Evolutionary conservation across 768 basidiomycete species (phyloP).

Genomic region (Butyriboletus loyo): DNA sequence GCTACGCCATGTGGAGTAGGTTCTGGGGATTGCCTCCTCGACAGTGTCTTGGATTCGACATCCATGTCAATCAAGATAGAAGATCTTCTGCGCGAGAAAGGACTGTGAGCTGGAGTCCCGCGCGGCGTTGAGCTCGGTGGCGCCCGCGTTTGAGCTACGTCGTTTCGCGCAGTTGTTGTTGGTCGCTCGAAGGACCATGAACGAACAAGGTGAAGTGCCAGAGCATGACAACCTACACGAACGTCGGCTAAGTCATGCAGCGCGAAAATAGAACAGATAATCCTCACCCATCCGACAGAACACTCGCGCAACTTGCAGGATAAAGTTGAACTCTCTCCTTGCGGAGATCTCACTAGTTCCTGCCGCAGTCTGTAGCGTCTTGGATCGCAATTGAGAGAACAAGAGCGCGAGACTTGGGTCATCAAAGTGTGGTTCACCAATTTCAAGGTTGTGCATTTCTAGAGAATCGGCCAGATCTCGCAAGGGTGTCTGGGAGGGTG

Average conservation of each 20-base stretch:
- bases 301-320: constrained; percentile 89
- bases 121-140: constrained; percentile 48
- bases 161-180: constrained; percentile 36
- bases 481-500: constrained; percentile 58
- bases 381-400: constrained; percentile 85
- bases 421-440: constrained; percentile 87
- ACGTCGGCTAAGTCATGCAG: constrained; percentile 1
- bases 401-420: constrained; percentile 90
- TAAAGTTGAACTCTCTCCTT: constrained; percentile 89
- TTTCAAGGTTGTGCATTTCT: constrained; percentile 53
- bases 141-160: constrained; percentile 3
- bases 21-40: constrained; percentile 51
- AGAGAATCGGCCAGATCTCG: constrained; percentile 64
- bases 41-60: constrained; percentile 57
- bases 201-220: constrained; percentile 87
- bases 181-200: constrained; percentile 92
- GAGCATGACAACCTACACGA: constrained; percentile 76
- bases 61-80: constrained; percentile 93
- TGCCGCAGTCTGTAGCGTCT: constrained; percentile 89
- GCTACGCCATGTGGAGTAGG: constrained; percentile 17
- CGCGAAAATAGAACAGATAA: neutral
- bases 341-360: constrained; percentile 91
- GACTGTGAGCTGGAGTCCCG: constrained; percentile 47
- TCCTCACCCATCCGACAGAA: constrained; percentile 90
- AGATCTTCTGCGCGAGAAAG: constrained; percentile 56